These are phyloP conservation scores for Fusarium sp. DNA, from an alignment of 2,329 filamentous ascomycete species.

Conservation along the genomic window DNA sequence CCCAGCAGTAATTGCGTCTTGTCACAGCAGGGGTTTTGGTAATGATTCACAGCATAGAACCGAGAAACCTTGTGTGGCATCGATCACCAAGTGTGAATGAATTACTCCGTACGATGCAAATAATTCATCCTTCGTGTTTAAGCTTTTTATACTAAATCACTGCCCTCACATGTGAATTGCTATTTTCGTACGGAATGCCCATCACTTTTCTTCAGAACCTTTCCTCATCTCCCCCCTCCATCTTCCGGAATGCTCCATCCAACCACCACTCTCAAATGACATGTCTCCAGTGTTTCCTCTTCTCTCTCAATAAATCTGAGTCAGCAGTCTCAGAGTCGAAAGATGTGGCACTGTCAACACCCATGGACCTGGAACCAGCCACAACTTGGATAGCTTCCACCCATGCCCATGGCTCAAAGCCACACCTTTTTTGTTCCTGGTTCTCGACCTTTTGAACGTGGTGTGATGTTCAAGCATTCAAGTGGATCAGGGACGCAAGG, in stretches of 20 bases:
- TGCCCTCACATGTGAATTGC: neutral
- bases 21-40: neutral
- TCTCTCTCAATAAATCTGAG: neutral
- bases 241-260: slow-evolving; percentile 11
- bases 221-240: neutral
- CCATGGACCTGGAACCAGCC: slow-evolving; percentile 19
- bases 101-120: neutral
- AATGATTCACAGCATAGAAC: neutral
- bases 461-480: neutral
- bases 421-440: slow-evolving; percentile 3
- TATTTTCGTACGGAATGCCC: neutral
- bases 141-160: neutral
- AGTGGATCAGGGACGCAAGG: neutral
- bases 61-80: neutral
- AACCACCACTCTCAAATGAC: slow-evolving; percentile 21
- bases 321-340: slow-evolving; percentile 17
- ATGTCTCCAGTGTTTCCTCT: slow-evolving; percentile 8
- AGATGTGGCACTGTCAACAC: slow-evolving; percentile 19
- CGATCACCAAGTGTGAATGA: neutral
- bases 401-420: neutral
- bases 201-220: neutral
- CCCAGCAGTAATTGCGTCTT: neutral
- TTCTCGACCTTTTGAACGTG: neutral
- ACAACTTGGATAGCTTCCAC: neutral
- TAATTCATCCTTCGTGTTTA: neutral